Percentiles rank a stretch among this genome's conserved stretches.
phyloP scores from a whole-genome alignment of 108 stramenopile genomes.

The Asterionellopsis glacialis region DNA sequence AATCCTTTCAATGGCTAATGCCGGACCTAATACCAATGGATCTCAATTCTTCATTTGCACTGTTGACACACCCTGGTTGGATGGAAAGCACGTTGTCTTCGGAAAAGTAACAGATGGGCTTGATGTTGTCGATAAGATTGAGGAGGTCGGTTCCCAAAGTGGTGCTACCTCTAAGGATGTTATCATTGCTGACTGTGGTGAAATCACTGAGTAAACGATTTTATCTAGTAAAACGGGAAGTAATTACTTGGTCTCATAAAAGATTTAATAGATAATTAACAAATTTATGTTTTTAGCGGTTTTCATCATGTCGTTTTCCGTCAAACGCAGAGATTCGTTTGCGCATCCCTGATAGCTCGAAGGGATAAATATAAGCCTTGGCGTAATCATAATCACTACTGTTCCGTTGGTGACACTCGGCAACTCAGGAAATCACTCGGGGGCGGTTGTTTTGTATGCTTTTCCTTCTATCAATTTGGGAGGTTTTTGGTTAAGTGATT shows the following conservation, averaged over 20 bases:
- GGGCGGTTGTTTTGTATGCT: too few relatives aligned
- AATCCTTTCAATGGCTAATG: constrained; percentile 86
- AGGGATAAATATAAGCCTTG: too few relatives aligned
- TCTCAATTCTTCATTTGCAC: constrained; percentile 93
- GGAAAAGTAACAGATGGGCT: constrained; percentile 73
- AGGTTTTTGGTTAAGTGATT: too few relatives aligned
- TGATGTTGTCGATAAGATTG: constrained; percentile 90
- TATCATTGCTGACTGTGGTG: constrained; percentile 80
- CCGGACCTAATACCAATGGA: constrained; percentile 68
- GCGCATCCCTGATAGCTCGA: background rate
- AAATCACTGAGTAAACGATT: constrained; percentile 30
- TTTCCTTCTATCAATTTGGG: too few relatives aligned
- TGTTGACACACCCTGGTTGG: constrained; percentile 89
- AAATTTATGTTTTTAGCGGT: background rate
- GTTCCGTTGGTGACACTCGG: too few relatives aligned
- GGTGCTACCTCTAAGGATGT: constrained; percentile 68
- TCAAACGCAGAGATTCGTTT: background rate
- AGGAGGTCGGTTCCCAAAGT: constrained; percentile 64
- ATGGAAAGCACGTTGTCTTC: constrained; percentile 87
- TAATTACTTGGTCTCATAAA: background rate
- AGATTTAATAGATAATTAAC: background rate
- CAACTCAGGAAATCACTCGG: too few relatives aligned
- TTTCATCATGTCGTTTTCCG: background rate
- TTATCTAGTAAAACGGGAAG: background rate
- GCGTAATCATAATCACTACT: too few relatives aligned